A percentile compares a stretch with the other conserved stretches of the same genome.
Conservation (phyloP, 768 basidiomycete species). For the Filobasidium wieringae region DNA sequence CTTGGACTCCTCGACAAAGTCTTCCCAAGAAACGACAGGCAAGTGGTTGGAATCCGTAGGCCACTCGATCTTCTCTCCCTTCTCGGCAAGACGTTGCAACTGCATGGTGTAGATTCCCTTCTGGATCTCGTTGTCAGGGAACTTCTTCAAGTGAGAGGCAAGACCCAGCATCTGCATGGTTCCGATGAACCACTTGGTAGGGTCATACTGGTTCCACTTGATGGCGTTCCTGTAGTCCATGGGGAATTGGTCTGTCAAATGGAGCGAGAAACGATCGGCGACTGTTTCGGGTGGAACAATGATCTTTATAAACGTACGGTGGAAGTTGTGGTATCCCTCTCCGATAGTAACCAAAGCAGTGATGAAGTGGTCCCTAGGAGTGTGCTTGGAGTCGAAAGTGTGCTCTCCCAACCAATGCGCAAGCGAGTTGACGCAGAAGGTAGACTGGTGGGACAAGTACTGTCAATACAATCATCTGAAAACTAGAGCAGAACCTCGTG, state of each 20-base stretch:
- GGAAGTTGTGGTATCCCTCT: constrained; percentile 98
- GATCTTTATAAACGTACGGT: constrained; percentile 34
- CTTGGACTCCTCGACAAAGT: constrained; percentile 60
- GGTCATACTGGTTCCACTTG: constrained; percentile 86
- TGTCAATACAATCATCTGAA: neutral
- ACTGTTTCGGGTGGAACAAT: neutral
- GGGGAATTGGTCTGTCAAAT: constrained; percentile 80
- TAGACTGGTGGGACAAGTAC: constrained; percentile 51
- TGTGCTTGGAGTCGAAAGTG: constrained; percentile 90
- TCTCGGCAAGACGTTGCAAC: constrained; percentile 68
- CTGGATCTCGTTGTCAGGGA: constrained; percentile 76
- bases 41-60: constrained; percentile 63
- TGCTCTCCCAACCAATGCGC: constrained; percentile 91
- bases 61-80: constrained; percentile 67
- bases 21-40: constrained; percentile 74
- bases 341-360: constrained; percentile 85
- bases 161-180: constrained; percentile 52
- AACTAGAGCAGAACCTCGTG: neutral
- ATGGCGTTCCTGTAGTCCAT: constrained; percentile 97
- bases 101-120: constrained; percentile 94
- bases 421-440: constrained; percentile 92
- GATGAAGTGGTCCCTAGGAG: constrained; percentile 75
- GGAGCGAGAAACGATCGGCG: neutral
- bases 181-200: constrained; percentile 85
- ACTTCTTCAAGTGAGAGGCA: constrained; percentile 68